Evolutionary conservation across 1,284 basidiomycete species (phyloP), one percentile per base, ranked within the genome.

Genomic region (Tilletia caries): DNA sequence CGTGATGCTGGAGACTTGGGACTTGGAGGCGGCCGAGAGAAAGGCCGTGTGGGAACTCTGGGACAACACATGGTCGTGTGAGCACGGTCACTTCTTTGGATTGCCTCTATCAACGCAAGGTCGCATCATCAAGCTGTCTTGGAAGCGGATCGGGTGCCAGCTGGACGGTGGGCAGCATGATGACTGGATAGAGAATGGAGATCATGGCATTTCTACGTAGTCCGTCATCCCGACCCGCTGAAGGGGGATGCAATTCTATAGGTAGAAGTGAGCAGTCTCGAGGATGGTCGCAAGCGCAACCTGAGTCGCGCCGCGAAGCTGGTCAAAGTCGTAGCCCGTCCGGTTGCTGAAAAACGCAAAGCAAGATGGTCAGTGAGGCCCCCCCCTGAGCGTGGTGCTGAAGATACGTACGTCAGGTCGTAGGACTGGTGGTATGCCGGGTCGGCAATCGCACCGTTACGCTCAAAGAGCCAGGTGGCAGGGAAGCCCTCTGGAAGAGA

Each of bases 391-490:
- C 13, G 15, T 27, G 15, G n/a, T 29, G 3, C 23, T 13, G 23
- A 25, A 6, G 25, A 13, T 20, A 62, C 58, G 18, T 29, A 62
- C 58, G 58, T 62, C 3, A 62, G 20, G 58, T 62, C 58, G 58
- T 62, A 62, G 10, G 58, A 62, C 32, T 62, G 58, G 72, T 84
- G 83, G 65, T 84, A 84, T 67, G 68, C 75, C 34, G 79, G 79
- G 66, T 83, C 82, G 0, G 75, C 76, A 64, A 84, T 84, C 0
- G 81, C 75, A 0, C 82, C 83, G 64, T 82, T 82, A 1, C 83
- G 70, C 67, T 84, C 83, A 58, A 84, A 84, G 12, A 82, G 76
- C 79, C 78, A 78, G 8, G 75, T 78, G 3, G 77, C 71, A 0
- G 77, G 74, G 62, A 68, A 76, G 2, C 66, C 67, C 6, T 71